Evolutionary conservation across 139 green algal species (phyloP), one percentile per base, ranked within the genome.

Genomic region (Desmodesmus armatus): DNA sequence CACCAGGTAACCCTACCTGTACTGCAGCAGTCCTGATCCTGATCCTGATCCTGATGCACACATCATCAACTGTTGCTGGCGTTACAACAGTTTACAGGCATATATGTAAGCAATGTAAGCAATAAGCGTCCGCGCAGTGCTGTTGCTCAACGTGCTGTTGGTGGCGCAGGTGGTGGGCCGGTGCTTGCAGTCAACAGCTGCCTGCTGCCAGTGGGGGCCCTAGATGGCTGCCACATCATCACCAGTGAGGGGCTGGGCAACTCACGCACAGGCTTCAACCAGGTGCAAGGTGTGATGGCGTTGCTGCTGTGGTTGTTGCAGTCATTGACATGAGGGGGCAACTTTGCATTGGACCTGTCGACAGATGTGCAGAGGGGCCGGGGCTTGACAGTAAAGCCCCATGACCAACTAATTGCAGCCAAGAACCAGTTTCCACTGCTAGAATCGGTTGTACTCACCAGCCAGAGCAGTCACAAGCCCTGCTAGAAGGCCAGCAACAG

Each of bases 131-230:
- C 5, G 9, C n/a, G 9, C 19, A 67, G 27, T 33, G 55, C 15
- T 40, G 33, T 31, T 35, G 35, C 11, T 2, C 21, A 58, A 7
- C 27, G 33, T n/a, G n/a, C n/a, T n/a, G n/a, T n/a, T n/a, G n/a
- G n/a, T n/a, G n/a, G n/a, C 55, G 33, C 88, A 91, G 87, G 87
- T 5, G 3, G 41, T 1, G 29, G 76, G 2, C n/a, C 53, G 9
- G 78, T 83, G n/a, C 49, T 74, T 23, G 90, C 87, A 53, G 71
- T 97, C 53, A 96, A 96, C 79, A 91, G 94, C 3, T 97, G 94
- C 82, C 90, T 97, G 51, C 67, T 66, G 1, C 92, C 91, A 15
- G 88, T 95, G 5, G 90, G 69, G n/a, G 84, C 89, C 0, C 39
- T 96, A 4, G 44, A 90, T 35, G 89, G 90, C 67, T 53, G 23